phyloP scores from a whole-genome alignment of 2,329 filamentous ascomycete genomes.

The Lasiodiplodia citricola region DNA sequence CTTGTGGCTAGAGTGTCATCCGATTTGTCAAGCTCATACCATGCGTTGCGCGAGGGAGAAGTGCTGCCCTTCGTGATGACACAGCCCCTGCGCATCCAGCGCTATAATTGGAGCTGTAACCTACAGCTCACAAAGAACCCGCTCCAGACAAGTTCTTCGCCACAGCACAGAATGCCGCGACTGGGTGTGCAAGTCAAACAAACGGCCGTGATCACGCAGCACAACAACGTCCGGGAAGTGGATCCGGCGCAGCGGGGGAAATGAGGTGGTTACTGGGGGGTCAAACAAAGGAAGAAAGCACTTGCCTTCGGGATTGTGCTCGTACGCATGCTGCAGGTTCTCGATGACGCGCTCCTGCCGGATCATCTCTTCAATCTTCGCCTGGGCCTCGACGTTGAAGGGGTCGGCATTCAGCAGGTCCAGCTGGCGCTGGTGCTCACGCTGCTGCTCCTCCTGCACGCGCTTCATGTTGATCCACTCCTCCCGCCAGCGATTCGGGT shows the following conservation, averaged over 20 bases:
- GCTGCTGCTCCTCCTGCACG: slow-evolving; percentile 65
- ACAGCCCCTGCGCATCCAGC: slow-evolving; percentile 22
- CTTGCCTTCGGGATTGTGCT: slow-evolving; percentile 94
- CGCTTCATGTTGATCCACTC: slow-evolving; percentile 71
- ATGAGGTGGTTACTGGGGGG: background rate
- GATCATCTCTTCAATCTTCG: slow-evolving; percentile 95
- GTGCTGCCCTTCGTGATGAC: slow-evolving; percentile 15
- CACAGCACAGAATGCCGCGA: slow-evolving; percentile 2
- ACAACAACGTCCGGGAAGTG: slow-evolving; percentile 15
- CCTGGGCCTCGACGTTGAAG: slow-evolving; percentile 90
- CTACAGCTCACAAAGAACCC: slow-evolving; percentile 16
- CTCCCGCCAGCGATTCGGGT: slow-evolving; percentile 76
- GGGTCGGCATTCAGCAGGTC: slow-evolving; percentile 88
- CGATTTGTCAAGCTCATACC: slow-evolving; percentile 24
- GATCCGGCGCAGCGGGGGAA: slow-evolving; percentile 1
- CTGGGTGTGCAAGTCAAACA: slow-evolving; percentile 8
- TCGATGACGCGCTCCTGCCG: slow-evolving; percentile 92
- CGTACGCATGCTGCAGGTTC: slow-evolving; percentile 94
- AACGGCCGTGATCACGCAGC: slow-evolving; percentile 7
- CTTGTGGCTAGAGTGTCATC: slow-evolving; percentile 10
- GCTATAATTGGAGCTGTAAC: slow-evolving; percentile 21
- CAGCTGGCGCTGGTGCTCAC: slow-evolving; percentile 82
- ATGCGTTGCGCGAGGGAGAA: slow-evolving; percentile 24
- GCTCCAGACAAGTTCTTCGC: slow-evolving; percentile 7
- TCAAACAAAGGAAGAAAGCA: slow-evolving; percentile 14